phyloP scores from a whole-genome alignment of 768 basidiomycete species.

The Collybia sordida region DNA sequence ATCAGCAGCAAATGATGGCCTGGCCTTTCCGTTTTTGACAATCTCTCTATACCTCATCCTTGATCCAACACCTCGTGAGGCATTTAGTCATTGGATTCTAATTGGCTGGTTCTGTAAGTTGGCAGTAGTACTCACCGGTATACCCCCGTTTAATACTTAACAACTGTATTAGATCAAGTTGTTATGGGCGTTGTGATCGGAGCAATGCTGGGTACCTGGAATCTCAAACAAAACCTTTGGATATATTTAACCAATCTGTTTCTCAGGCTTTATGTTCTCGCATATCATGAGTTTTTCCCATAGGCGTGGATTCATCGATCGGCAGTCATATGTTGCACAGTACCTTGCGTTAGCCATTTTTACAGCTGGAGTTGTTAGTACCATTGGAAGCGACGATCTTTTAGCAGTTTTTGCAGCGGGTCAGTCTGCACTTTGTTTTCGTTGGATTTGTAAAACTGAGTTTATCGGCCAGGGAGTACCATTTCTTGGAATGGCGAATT shows the following conservation, averaged over 20 bases:
- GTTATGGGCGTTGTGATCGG: constrained; percentile 76
- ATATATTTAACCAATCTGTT: background rate
- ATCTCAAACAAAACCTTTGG: no score
- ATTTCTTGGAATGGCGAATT: constrained; percentile 92
- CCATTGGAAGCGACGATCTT: constrained; percentile 85
- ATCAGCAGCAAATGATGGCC: constrained; percentile 93
- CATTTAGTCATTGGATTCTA: constrained; percentile 83
- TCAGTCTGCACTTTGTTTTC: no score
- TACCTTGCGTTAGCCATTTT: constrained; percentile 74
- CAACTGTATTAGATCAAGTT: constrained; percentile 65
- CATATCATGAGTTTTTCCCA: constrained; percentile 73
- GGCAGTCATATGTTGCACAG: constrained; percentile 87
- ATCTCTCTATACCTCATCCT: constrained; percentile 84
- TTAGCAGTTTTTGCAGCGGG: constrained; percentile 87
- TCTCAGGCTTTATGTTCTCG: constrained; percentile 63
- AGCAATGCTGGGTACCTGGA: constrained; percentile 32
- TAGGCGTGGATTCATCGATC: constrained; percentile 62
- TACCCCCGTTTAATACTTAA: background rate
- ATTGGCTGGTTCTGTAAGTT: constrained; percentile 76
- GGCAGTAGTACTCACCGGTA: background rate
- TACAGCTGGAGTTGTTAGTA: constrained; percentile 72
- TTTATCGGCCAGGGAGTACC: constrained; percentile 32
- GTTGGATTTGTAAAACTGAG: constrained; percentile 9
- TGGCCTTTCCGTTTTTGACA: constrained; percentile 90
- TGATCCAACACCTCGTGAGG: constrained; percentile 58